Base-by-base conservation (phyloP, 257 asterid genomes). In the Solanum megistacrolobum region DNA sequence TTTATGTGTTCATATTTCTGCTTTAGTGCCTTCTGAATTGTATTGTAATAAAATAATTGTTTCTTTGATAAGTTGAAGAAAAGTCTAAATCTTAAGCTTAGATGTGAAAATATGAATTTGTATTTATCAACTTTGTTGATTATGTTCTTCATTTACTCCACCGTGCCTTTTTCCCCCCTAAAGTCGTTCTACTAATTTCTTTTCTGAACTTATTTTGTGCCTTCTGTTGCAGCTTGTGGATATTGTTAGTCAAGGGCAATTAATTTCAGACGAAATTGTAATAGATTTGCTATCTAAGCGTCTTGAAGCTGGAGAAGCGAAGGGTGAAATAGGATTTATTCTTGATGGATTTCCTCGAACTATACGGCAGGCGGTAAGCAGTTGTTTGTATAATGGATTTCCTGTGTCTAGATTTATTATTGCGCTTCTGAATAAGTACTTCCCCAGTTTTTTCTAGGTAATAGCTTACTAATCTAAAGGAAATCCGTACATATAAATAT, bases 291-390 rank as follows among this genome's bases (percentile, higher is more conserved):
- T 97, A 12, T 96, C 98, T 46, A 95, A 94, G 91, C 94, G 97
- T 73, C 99, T 97, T 71, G 95, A 96, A 86, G 94, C 94, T 86
- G 94, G 97, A 88, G 95, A 93, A 68, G 90, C 95, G 82, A 94
- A 93, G 89, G 98, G 98, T 38, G 98, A 97, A 90, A 89, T 95
- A 4, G 99, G 99, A 76, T 97, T 97, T 89, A 94, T 97, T 84
- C 98, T 97, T 65, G 99, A 97, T 91, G 99, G 99, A 86, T 97
- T 97, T 87, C 99, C 99, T 88, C 98, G 99, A 83, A 97, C 99
- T 74, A 93, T 97, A 84, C 92, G 94, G 91, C 99, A 96, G 90
- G 98, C 99, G 92, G 99, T 97, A 88, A 93, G 99, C 88, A 86
- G 84, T 73, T 43, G 38, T 52, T 86, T 72, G 39, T 65, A 52